phyloP scores from a whole-genome alignment of 495 filamentous ascomycete genomes.

The Barbatosphaeria neglecta region DNA sequence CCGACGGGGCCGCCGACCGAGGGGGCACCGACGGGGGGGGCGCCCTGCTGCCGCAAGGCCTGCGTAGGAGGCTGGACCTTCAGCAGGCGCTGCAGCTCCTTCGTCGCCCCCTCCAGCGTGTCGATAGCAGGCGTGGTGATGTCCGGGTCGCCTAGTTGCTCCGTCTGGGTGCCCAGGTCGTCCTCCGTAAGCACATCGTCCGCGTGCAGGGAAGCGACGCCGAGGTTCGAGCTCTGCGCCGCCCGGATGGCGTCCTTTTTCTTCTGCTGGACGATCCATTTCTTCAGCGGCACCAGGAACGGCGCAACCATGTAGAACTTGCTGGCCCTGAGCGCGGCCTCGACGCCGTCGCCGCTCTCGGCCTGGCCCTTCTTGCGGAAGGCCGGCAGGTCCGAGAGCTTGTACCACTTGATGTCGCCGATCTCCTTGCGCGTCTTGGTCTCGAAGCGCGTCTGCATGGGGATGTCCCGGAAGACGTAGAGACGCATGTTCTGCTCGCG shows the following conservation, averaged over 20 bases:
- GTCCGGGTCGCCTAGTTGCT: slow-evolving; percentile 5
- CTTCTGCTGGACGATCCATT: slow-evolving; percentile 80
- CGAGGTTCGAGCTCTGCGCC: slow-evolving; percentile 14
- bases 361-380: slow-evolving; percentile 53
- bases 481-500: slow-evolving; percentile 83
- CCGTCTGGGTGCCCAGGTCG: slow-evolving; percentile 20
- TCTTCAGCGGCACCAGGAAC: slow-evolving; percentile 73
- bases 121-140: slow-evolving; percentile 18
- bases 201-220: slow-evolving; percentile 9
- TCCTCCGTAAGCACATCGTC: slow-evolving; percentile 32
- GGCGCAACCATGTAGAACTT: slow-evolving; percentile 98
- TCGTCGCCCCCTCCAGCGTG: slow-evolving; percentile 44
- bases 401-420: slow-evolving; percentile 90
- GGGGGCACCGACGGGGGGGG: too few species aligned
- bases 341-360: slow-evolving; percentile 27
- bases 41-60: slow-evolving; percentile 29
- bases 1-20: too few species aligned
- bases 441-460: slow-evolving; percentile 74
- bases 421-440: slow-evolving; percentile 93
- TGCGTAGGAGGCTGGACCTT: slow-evolving; percentile 44
- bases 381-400: slow-evolving; percentile 73
- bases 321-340: slow-evolving; percentile 53
- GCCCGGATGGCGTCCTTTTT: slow-evolving; percentile 44
- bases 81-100: slow-evolving; percentile 51
- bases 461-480: slow-evolving; percentile 80